phyloP scores from a whole-genome alignment of 2,329 filamentous ascomycete genomes.

The Hyphodiscus sp. region DNA sequence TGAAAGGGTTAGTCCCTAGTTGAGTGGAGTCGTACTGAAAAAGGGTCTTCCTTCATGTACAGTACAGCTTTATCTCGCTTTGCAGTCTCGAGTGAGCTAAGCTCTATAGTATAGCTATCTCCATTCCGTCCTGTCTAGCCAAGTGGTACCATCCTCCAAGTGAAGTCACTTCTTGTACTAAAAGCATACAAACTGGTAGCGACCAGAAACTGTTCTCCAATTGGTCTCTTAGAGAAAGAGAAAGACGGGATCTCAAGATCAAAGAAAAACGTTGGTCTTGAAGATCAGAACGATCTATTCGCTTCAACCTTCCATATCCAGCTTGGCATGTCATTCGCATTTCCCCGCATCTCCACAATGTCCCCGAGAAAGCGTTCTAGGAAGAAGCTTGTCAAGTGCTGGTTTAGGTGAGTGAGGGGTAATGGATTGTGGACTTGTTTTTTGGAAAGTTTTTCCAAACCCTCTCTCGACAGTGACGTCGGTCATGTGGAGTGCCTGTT shows the following conservation, averaged over 20 bases:
- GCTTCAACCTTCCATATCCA: not conserved
- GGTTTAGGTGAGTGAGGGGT: not conserved
- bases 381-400: not conserved
- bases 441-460: not conserved
- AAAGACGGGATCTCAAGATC: not conserved
- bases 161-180: too few species aligned
- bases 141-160: too few species aligned
- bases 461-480: not conserved
- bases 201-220: too few species aligned
- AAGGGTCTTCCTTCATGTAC: not conserved
- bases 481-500: too few species aligned
- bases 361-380: not conserved
- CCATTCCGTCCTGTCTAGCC: too few species aligned
- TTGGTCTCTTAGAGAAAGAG: not conserved
- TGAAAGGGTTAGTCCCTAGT: slow-evolving; percentile 65
- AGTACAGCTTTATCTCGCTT: too few species aligned
- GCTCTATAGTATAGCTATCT: too few species aligned
- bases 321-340: not conserved
- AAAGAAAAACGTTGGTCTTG: not conserved
- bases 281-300: not conserved
- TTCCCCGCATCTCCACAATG: not conserved
- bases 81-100: too few species aligned
- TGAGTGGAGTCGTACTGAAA: not conserved
- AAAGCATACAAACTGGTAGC: too few species aligned
- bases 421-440: not conserved